Evolutionary conservation across 2,329 filamentous ascomycete genomes (phyloP), one percentile per base, ranked within the genome.

Genomic region (Colletotrichum gigasporum): DNA sequence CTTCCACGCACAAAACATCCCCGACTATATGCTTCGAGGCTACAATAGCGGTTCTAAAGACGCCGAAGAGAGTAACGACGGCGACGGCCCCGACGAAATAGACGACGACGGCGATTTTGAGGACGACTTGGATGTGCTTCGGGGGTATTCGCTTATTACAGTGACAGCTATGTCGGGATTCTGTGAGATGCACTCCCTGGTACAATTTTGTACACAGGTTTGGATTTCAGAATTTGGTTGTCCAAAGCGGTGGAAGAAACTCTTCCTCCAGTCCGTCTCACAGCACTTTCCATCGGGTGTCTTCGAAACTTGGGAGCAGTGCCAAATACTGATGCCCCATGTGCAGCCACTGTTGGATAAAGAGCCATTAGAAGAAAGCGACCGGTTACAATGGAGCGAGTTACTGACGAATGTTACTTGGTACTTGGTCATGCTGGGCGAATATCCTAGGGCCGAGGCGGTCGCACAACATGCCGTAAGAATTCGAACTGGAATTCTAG

Each of bases 121-220:
- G 28, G 39, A 63, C 16, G 22, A 81, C 65, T 53, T 82, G 1
- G 28, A 63, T 1, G 67, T 70, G 2, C 70, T 83, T 9, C 67
- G 69, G 39, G 68, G 75, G 51, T 83, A 73, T 66, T 79, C 71
- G 2, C 73, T 83, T 4, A 67, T 83, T 8, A 54, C 59, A 1
- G 47, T 54, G 11, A 70, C 56, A n/a, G 65, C 61, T 30, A 18
- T 51, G 18, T 66, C 67, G 1, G 69, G 64, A 11, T 52, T 56
- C 2, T 80, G 79, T 52, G 74, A 79, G 63, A 82, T 83, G 78
- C 80, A 83, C 67, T 42, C 63, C 6, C 71, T 83, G 3, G 80
- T 82, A 20, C 67, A 72, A 10, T 69, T 70, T 24, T 73, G 70
- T 34, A 72, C 66, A 3, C 44, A 47, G 5, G 11, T 34, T 1